Evolutionary conservation across 176 grass and related monocot species (phyloP).

Genomic region (Oropetium thomaeum): DNA sequence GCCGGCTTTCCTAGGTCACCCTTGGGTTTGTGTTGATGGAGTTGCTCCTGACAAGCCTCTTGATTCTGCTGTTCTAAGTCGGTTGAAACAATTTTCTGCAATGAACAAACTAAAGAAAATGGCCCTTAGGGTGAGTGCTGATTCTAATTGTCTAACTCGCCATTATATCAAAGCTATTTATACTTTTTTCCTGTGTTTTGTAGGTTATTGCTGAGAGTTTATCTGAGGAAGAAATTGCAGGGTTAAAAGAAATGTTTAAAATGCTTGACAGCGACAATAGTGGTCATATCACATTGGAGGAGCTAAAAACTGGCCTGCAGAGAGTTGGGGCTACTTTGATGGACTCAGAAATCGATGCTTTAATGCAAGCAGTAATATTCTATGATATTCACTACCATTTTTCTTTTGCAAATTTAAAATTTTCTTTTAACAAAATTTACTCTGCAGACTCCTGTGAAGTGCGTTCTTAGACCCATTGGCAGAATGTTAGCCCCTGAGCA

Average conservation of each 20-base stretch:
- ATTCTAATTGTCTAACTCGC: neutral
- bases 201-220: slow-evolving; percentile 79
- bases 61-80: slow-evolving; percentile 70
- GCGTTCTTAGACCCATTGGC: neutral
- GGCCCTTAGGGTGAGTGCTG: slow-evolving; percentile 62
- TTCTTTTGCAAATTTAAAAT: neutral
- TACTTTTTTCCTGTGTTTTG: neutral
- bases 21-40: slow-evolving; percentile 75
- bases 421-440: neutral
- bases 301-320: slow-evolving; percentile 61
- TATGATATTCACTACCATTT: neutral
- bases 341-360: slow-evolving; percentile 70
- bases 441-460: neutral
- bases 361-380: slow-evolving; percentile 69
- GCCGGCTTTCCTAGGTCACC: slow-evolving; percentile 47
- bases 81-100: slow-evolving; percentile 80
- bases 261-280: slow-evolving; percentile 77
- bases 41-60: slow-evolving; percentile 83
- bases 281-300: slow-evolving; percentile 70
- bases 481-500: neutral
- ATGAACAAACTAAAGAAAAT: slow-evolving; percentile 90
- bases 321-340: slow-evolving; percentile 70
- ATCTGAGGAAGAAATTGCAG: slow-evolving; percentile 81
- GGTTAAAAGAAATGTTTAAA: slow-evolving; percentile 83
- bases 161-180: neutral